Evolutionary conservation across 495 filamentous ascomycete species (phyloP).

Genomic region (Penicillium crystallinum): DNA sequence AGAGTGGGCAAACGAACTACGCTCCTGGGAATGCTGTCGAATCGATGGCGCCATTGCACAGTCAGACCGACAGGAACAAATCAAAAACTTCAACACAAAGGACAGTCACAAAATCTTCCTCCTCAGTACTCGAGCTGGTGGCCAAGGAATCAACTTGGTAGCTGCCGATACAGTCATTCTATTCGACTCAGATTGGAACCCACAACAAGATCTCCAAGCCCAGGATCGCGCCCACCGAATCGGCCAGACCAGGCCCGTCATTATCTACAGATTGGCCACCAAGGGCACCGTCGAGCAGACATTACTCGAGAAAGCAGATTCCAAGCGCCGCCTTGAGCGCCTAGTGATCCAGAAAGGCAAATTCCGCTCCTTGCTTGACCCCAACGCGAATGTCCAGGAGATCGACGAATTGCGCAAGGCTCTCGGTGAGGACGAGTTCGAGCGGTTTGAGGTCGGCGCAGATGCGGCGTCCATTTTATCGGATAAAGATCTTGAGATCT

Average conservation of each 20-base stretch:
- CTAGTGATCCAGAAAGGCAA: constrained; percentile 92
- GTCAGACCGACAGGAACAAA: constrained; percentile 73
- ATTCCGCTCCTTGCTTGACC: constrained; percentile 51
- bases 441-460: constrained; percentile 53
- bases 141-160: constrained; percentile 85
- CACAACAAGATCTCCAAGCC: constrained; percentile 93
- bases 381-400: constrained; percentile 27
- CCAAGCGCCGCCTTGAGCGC: constrained; percentile 90
- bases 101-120: constrained; percentile 72
- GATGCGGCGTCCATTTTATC: constrained; percentile 58
- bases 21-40: constrained; percentile 74
- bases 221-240: constrained; percentile 94
- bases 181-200: constrained; percentile 91
- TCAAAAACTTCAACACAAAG: constrained; percentile 77
- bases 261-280: constrained; percentile 93
- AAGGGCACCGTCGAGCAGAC: constrained; percentile 89
- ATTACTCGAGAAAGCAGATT: constrained; percentile 81
- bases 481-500: constrained; percentile 67
- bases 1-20: constrained; percentile 70
- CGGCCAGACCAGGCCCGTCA: constrained; percentile 83
- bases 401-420: constrained; percentile 42
- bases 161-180: constrained; percentile 71
- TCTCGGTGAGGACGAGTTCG: constrained; percentile 48
- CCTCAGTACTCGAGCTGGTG: constrained; percentile 84
- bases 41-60: constrained; percentile 89